Evolutionary conservation across 805 yeast species (phyloP), one percentile per base, ranked within the genome.

Genomic region (Candida mattraensis): DNA sequence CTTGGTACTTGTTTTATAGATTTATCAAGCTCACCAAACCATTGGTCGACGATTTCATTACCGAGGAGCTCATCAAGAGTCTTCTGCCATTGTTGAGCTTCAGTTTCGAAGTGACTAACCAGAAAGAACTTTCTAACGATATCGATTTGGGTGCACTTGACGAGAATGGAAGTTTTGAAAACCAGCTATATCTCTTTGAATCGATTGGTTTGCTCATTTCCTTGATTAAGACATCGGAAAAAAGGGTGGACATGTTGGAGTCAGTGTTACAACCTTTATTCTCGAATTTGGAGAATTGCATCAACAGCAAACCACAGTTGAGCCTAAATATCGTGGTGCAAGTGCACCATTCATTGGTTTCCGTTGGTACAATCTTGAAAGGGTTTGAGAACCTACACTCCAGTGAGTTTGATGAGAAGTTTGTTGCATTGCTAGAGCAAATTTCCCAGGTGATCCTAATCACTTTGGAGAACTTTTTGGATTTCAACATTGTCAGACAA

Each of bases 1-100:
- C 94, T 26, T 93, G 98, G 96, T 91, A 87, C 58, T 67, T 89
- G 45, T 87, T 91, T 50, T 81, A 81, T 53, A 75, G 95, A 57
- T 85, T 89, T 52, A 72, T 88, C 42, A 87, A 83, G 55, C 66
- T 83, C 30, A 81, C 91, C 2, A 83, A 80, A 53, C 87, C 88
- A 23, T 64, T 74, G 31, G 62, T 80, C 25, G 72, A 80, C 19
- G 72, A 67, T 29, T 60, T 48, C 37, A 61, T 67, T 38, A 67
- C 76, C 51, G 80, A 74, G 25, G 77, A 74, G 44, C 69, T 84
- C 21, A 70, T 89, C 19, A 59, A 71, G 32, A 72, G 74, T 44
- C 67, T 89, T 30, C 69, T 83, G 19, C 78, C 82, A 2, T 64
- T 87, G 37, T 68, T 89, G 17, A 64, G 61, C 0, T 77, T 87